These are phyloP conservation scores for Phytophthora hibernalis DNA, from an alignment of 352 stramenopile genomes.

Conservation along the genomic window DNA sequence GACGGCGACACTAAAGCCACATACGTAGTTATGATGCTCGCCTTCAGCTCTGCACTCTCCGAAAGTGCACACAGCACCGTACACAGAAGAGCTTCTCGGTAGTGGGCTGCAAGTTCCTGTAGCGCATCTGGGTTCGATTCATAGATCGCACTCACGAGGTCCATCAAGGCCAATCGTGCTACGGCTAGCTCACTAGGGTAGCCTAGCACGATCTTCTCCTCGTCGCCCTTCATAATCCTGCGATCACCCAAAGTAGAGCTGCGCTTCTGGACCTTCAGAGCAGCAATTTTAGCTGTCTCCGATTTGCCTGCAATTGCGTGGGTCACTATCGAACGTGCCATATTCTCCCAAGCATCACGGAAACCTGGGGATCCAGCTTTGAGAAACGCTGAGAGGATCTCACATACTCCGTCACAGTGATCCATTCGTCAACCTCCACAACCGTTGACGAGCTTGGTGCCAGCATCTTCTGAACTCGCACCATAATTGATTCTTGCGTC, in stretches of 20 bases:
- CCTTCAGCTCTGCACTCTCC: constrained; percentile 61
- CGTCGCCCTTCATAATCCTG: constrained; percentile 36
- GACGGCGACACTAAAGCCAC: constrained; percentile 45
- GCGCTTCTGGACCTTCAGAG: constrained; percentile 62
- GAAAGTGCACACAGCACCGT: constrained; percentile 61
- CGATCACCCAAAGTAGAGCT: constrained; percentile 39
- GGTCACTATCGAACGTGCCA: constrained; percentile 55
- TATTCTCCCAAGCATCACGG: constrained; percentile 60
- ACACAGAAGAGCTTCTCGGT: constrained; percentile 73
- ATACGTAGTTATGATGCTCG: constrained; percentile 64
- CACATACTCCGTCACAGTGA: constrained; percentile 47
- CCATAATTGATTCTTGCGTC: constrained; percentile 39
- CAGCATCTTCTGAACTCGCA: constrained; percentile 41
- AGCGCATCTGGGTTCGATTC: constrained; percentile 49
- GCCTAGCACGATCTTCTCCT: constrained; percentile 47
- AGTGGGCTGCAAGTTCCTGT: constrained; percentile 55
- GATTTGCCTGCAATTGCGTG: constrained; percentile 70
- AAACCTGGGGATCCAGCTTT: constrained; percentile 34
- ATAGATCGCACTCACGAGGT: constrained; percentile 55
- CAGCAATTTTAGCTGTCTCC: constrained; percentile 56
- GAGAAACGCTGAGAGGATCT: constrained; percentile 38
- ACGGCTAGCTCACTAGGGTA: constrained; percentile 53
- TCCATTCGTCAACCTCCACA: constrained; percentile 54
- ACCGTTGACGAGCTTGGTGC: constrained; percentile 37
- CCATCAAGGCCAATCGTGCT: constrained; percentile 53